Base-by-base conservation (phyloP, 805 yeast genomes). In the Candida multigemmis region DNA sequence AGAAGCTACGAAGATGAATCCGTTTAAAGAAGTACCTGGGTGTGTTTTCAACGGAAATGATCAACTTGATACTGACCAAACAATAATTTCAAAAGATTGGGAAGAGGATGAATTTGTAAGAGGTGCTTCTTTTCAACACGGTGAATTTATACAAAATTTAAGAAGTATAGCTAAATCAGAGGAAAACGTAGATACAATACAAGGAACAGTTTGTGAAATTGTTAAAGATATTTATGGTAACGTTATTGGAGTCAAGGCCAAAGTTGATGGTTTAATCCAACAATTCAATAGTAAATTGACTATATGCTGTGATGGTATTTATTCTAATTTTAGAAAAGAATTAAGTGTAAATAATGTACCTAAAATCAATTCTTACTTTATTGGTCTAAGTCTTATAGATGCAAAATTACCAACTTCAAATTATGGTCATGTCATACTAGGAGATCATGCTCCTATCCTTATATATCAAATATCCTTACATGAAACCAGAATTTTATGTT, bases 71-170 rank as follows among this genome's bases (percentile, higher is more conserved):
- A 26, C 60, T 24, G 78, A 73, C 32, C 41, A 50, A n/a, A 69
- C 78, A 3, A 41, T 80, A 16, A 47, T 57, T 21, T 34, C 56
- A 12, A 43, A 51, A 18, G 74, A 62, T 6, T 81, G 77, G 71
- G 86, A 80, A 33, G 59, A 57, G 9, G 68, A 60, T 37, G 74
- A 70, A 30, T 55, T 67, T 4, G 71, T 68, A 4, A 53, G 67
- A 40, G 98, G 98, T 31, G 81, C 82, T 4, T 79, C 94, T 1
- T 86, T 91, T 59, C 94, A 85, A 43, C 96, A 91, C 49, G 98
- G 98, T 12, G 76, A 74, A 31, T 91, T 91, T 44, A 66, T 91
- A 27, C 60, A 63, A 50, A 85, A 85, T 45, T 64, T 91, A 38
- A 71, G 98, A 39, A 45, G 49, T 9, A 72, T 81, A n/a, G 87